Evolutionary conservation across 345 rosid genomes (phyloP).

Genomic region (Eucalyptus grandis): DNA sequence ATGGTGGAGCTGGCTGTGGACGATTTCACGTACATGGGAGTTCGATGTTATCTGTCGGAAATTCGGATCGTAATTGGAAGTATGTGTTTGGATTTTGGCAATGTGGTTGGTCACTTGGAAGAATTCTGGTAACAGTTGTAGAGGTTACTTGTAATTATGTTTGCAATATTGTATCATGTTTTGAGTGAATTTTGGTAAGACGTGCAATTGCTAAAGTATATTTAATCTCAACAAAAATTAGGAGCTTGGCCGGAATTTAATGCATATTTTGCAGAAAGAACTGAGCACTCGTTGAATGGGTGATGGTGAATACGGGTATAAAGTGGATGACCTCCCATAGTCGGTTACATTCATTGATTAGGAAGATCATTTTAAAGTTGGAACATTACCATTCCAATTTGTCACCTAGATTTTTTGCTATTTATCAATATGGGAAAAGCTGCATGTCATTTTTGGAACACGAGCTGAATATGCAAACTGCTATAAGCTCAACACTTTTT

Average conservation of each 20-base stretch:
- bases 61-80: background rate
- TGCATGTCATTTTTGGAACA: background rate
- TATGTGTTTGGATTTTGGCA: background rate
- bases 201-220: background rate
- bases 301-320: background rate
- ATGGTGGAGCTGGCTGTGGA: background rate
- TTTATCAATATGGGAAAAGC: background rate
- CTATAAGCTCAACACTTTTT: background rate
- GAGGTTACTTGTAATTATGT: background rate
- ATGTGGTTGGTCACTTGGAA: background rate
- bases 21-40: background rate
- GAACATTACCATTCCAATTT: background rate
- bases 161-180: background rate
- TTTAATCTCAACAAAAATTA: background rate
- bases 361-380: background rate
- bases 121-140: background rate
- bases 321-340: background rate
- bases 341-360: background rate
- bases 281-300: background rate
- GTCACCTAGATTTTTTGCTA: background rate
- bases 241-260: background rate
- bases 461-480: background rate
- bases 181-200: background rate
- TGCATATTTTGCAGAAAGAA: background rate
- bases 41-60: background rate